Base-by-base conservation (phyloP, 2,329 filamentous ascomycete species). In the Colletotrichum musae region DNA sequence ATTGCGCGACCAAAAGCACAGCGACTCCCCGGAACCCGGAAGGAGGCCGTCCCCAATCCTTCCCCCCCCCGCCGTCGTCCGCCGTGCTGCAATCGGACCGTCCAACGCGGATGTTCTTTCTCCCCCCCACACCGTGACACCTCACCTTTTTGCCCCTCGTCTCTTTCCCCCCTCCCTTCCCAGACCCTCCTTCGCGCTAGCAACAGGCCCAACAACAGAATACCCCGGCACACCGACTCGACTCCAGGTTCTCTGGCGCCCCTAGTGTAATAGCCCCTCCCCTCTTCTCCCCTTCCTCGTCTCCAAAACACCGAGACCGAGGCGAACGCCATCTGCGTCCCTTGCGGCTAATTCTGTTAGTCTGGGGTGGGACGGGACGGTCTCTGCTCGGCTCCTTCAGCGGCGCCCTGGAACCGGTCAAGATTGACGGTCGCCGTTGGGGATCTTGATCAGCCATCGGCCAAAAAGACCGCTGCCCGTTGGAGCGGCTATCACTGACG, bases 401-500 rank as follows among this genome's bases (percentile, higher is more conserved):
- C 43, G 57, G 43, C 43, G 47, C 18, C 9, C 60, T 58, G 21
- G 21, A 53, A 43, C 18, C 21, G 59, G 45, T 16, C 52, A 68
- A 52, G 54, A 58, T 65, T 58, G 52, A 48, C 53, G 36, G 16
- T 58, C 16, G 18, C 18, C 58, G 47, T 50, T 21, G 47, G 28
- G 28, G 28, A 52, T 53, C 60, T 45, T 48, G 53, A 50, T 64
- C 65, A 50, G 18, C 18, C 18, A 18, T 18, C 18, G 18, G 18
- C 18, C 18, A 18, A 18, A 48, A 51, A 53, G 54, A 58, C 26
- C 43, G 52, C 47, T 47, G 39, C 15, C 59, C 9, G 52, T 68
- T 68, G 64, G 65, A 68, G 65, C 60, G 65, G 65, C 54, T 68
- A 50, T 52, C 52, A 51, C 53, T 32, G 54, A 64, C 41, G 54